Conservation (phyloP, 345 rosid genomes). For the Eucalyptus lansdowneana region DNA sequence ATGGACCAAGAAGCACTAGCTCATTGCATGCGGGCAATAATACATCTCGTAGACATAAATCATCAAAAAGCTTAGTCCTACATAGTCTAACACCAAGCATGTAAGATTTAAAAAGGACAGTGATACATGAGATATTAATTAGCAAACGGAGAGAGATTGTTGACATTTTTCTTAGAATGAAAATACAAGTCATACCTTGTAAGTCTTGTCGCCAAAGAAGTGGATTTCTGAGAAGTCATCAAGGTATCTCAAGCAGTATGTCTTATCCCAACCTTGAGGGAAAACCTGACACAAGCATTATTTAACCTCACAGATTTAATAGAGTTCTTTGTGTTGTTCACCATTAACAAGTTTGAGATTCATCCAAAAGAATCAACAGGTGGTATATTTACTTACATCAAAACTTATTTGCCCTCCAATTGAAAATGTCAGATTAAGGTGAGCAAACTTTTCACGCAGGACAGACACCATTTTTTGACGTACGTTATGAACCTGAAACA, state of each 20-base stretch:
- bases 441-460: slow-evolving; percentile 80
- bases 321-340: background rate
- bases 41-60: background rate
- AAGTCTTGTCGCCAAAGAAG: slow-evolving; percentile 98
- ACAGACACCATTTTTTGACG: slow-evolving; percentile 77
- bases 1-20: background rate
- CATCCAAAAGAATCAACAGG: background rate
- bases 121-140: background rate
- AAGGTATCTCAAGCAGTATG: slow-evolving; percentile 88
- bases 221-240: slow-evolving; percentile 73
- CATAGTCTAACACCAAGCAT: background rate
- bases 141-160: background rate
- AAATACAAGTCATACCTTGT: slow-evolving; percentile 39
- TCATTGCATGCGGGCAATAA: background rate
- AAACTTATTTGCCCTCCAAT: slow-evolving; percentile 98
- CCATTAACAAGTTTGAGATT: background rate
- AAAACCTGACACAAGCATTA: slow-evolving; percentile 48
- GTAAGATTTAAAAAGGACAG: background rate
- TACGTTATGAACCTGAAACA: slow-evolving; percentile 68
- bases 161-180: background rate
- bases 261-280: slow-evolving; percentile 98
- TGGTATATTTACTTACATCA: slow-evolving; percentile 45
- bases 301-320: background rate
- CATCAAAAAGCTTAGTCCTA: background rate
- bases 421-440: slow-evolving; percentile 89